A percentile compares a stretch with the other conserved stretches of the same genome.
Conservation (phyloP, 805 yeast species). For the Yarrowia keelungensis region DNA sequence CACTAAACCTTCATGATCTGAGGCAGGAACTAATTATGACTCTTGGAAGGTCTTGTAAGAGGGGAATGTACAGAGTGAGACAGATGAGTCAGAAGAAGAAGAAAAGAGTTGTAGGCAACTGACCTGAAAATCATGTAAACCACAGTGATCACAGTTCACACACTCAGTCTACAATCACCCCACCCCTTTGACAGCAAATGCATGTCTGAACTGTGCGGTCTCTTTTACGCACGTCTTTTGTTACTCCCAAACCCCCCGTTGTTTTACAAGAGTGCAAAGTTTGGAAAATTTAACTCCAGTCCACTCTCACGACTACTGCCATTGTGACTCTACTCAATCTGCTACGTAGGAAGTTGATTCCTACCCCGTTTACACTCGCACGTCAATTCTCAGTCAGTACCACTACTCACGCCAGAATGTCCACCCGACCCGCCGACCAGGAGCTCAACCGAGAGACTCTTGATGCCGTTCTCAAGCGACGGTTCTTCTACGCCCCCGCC, state of each 20-base stretch:
- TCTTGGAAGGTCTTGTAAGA: slow-evolving; percentile 4
- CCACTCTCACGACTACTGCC: slow-evolving; percentile 35
- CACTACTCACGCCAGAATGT: slow-evolving; percentile 40
- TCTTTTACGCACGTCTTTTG: not conserved
- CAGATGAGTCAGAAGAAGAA: not conserved
- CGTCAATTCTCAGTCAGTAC: slow-evolving; percentile 23
- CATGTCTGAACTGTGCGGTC: not conserved
- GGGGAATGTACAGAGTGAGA: not conserved
- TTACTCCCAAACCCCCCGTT: slow-evolving; percentile 16
- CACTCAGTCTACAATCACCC: no score
- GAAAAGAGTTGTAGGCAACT: no score
- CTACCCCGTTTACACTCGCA: slow-evolving; percentile 7
- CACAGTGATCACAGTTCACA: no score
- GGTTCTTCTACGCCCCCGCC: slow-evolving; percentile 97
- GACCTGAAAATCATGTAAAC: no score
- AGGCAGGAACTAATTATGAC: not conserved
- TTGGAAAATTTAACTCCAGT: slow-evolving; percentile 39
- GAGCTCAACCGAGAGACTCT: slow-evolving; percentile 81
- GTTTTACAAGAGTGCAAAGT: slow-evolving; percentile 23
- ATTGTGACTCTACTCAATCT: slow-evolving; percentile 31
- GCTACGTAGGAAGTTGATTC: slow-evolving; percentile 36
- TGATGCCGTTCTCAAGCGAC: slow-evolving; percentile 89
- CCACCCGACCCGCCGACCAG: slow-evolving; percentile 43
- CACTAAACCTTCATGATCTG: not conserved
- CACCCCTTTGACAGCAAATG: slow-evolving; percentile 8